Evolutionary conservation across 2,329 filamentous ascomycete species (phyloP), one percentile per base, ranked within the genome.

Genomic region (Sphaceloma murrayae): DNA sequence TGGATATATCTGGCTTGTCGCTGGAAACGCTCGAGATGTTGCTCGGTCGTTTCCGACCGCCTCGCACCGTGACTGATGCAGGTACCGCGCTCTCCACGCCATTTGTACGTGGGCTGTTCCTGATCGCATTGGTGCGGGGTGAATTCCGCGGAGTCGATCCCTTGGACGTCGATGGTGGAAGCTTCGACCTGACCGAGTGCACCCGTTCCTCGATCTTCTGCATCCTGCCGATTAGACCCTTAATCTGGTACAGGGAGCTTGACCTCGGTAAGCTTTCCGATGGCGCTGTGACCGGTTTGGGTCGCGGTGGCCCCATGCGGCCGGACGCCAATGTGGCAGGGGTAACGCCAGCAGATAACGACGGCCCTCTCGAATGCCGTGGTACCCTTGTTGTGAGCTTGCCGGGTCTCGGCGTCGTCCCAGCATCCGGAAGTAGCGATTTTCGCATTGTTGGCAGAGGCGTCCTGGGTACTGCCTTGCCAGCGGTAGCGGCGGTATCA

Each of bases 171-270:
- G 36, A 40, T 5, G 88, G 85, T 1, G 82, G 91, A 14, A 98
- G 75, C 64, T 91, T 94, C 29, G 89, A 95, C 53, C 87, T 80
- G 13, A 82, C 91, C 17, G 82, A 86, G 49, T 96, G 87, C 7
- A 98, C 89, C 33, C 91, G 78, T 51, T 91, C 85, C 62, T 96
- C 91, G 49, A 98, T 79, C 53, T 86, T 85, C 64, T 95, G 86
- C 87, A 96, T 95, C 66, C 96, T 91, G 19, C 86, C 88, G 47
- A 93, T 94, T 52, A 98, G 78, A 21, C 82, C 83, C 51, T 89
- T 85, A 57, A 98, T 94, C 61, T 98, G 91, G 52, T 84, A 83
- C 39, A 98, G 76, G 2, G 91, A 96, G 50, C 75, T 73, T 21
- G 77, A 79, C 49, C 74, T 69, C 33, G 75, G 72, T 44, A 78